Conservation (phyloP, 768 basidiomycete genomes). For the Lepiota venenata region DNA sequence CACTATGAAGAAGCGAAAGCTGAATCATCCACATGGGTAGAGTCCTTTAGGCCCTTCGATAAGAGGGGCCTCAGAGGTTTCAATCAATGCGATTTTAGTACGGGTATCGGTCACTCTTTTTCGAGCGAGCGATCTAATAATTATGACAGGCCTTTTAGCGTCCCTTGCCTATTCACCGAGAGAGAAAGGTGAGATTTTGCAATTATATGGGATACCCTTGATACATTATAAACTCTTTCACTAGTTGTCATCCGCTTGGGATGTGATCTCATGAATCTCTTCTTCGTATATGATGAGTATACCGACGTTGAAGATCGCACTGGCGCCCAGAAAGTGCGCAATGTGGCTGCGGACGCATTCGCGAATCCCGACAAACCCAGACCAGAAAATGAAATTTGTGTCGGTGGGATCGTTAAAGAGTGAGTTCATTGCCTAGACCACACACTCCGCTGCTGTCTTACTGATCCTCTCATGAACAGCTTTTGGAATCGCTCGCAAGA, state of each 20-base stretch:
- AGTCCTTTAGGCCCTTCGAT: conserved; percentile 12
- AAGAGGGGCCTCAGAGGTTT: conserved; percentile 9
- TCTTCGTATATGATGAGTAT: conserved; percentile 12
- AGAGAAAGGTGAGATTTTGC: neutral
- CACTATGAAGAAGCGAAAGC: conserved; percentile 12
- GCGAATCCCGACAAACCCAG: conserved; percentile 3
- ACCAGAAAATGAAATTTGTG: neutral
- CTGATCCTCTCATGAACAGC: neutral
- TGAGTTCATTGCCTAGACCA: neutral
- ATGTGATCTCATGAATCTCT: conserved; percentile 13
- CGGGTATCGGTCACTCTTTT: neutral
- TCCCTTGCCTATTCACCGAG: conserved; percentile 5
- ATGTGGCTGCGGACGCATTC: conserved; percentile 5
- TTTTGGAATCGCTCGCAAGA: conserved; percentile 7
- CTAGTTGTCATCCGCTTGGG: conserved; percentile 11
- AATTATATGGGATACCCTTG: neutral
- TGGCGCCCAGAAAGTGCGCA: neutral
- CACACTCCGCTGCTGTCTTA: neutral
- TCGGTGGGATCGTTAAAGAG: neutral
- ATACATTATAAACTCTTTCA: neutral
- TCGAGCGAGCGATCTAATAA: neutral
- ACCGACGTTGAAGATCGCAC: conserved; percentile 8
- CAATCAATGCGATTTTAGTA: conserved; percentile 13
- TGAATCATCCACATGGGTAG: conserved; percentile 13
- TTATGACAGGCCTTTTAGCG: neutral